phyloP scores from a whole-genome alignment of 768 basidiomycete species.

The Coprinopsis cinerea region DNA sequence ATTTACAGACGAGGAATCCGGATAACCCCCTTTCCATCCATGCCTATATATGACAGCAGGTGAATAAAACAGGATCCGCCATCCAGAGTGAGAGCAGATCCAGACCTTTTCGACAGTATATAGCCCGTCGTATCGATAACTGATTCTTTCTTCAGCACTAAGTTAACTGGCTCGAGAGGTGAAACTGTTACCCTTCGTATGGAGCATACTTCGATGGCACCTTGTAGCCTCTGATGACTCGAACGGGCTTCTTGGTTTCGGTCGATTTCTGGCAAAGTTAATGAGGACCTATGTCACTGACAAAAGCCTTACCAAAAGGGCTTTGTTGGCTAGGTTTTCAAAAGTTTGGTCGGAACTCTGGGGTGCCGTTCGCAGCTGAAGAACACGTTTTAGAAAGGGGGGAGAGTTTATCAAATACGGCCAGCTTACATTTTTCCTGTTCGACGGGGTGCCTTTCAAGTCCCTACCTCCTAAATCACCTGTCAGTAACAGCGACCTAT shows the following conservation, averaged over 20 bases:
- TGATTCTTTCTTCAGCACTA: slow-evolving; percentile 19
- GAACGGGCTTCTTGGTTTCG: slow-evolving; percentile 77
- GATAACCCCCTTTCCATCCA: slow-evolving; percentile 72
- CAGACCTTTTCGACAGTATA: slow-evolving; percentile 71
- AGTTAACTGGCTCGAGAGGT: background rate
- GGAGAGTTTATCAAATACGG: background rate
- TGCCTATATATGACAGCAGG: slow-evolving; percentile 33
- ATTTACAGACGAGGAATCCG: slow-evolving; percentile 81
- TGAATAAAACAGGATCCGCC: background rate
- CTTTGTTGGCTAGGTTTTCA: slow-evolving; percentile 63
- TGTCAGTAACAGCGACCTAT: background rate
- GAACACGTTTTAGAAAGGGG: slow-evolving; percentile 1
- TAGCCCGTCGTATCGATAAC: slow-evolving; percentile 89
- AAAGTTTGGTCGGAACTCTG: slow-evolving; percentile 84
- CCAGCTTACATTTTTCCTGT: slow-evolving; percentile 73
- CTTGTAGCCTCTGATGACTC: slow-evolving; percentile 87
- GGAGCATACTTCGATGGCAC: slow-evolving; percentile 70
- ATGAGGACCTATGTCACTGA: background rate
- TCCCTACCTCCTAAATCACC: slow-evolving; percentile 53
- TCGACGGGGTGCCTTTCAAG: slow-evolving; percentile 74
- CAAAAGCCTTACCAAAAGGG: slow-evolving; percentile 46
- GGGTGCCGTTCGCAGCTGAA: slow-evolving; percentile 81
- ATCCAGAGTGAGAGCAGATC: background rate
- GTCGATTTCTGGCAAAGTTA: slow-evolving; percentile 48
- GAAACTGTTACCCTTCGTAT: slow-evolving; percentile 53